Conservation (phyloP, 129 eudicot genomes). For the Tagetes patula region DNA sequence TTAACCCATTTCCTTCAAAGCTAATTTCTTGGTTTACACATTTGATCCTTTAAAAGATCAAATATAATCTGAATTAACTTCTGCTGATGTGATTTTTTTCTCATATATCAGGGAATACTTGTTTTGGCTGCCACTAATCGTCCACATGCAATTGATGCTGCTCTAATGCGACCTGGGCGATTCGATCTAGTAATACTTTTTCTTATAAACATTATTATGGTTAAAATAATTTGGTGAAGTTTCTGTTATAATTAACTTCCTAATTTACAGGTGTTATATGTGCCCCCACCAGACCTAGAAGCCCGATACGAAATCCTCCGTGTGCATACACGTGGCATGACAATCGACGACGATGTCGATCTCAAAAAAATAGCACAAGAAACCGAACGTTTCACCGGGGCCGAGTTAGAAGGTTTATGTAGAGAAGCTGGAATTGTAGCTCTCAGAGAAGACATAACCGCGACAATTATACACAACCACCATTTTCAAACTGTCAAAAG, state of each 20-base stretch:
- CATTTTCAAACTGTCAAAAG: constrained; percentile 66
- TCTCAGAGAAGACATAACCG: constrained; percentile 75
- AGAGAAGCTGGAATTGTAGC: constrained; percentile 88
- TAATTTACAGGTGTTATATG: constrained; percentile 75
- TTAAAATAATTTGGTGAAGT: neutral
- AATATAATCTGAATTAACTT: neutral
- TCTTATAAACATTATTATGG: neutral
- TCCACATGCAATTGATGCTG: constrained; percentile 81
- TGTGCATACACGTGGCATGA: constrained; percentile 79
- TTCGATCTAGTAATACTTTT: constrained; percentile 74
- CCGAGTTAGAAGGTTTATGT: constrained; percentile 83
- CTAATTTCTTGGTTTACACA: neutral
- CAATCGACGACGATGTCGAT: constrained; percentile 54
- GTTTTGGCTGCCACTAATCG: constrained; percentile 99
- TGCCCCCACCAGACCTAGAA: constrained; percentile 88
- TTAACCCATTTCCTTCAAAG: neutral
- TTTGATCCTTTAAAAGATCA: neutral
- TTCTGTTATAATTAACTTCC: constrained; percentile 11
- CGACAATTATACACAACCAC: constrained; percentile 50
- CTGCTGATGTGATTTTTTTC: constrained; percentile 5
- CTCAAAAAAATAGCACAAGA: constrained; percentile 69
- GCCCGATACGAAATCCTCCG: constrained; percentile 74
- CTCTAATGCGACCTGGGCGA: constrained; percentile 97
- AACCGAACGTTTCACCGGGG: constrained; percentile 88
- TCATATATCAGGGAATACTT: constrained; percentile 77